Evolutionary conservation across 2,329 filamentous ascomycete genomes (phyloP), one percentile per base, ranked within the genome.

Genomic region (Xylaria polymorpha): DNA sequence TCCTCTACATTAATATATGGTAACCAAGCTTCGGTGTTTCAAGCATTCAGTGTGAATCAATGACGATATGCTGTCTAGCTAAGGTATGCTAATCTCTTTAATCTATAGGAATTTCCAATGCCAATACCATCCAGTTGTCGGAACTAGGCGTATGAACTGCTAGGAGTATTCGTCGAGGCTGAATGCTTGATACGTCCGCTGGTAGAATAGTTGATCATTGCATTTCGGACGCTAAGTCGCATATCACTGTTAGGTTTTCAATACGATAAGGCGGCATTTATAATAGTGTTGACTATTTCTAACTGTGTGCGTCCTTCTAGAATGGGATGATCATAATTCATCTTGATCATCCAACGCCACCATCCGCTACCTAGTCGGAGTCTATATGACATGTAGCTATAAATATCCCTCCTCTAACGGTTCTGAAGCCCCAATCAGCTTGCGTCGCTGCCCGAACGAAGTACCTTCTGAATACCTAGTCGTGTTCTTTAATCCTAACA

Each of bases 1-100:
- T 15, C 15, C 35, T 61, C 35, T n/a, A 15, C 22, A 15, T 46
- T 61, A 68, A 61, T 57, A 58, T 41, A 57, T 12, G 15, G 39
- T 32, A 32, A 59, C 10, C 25, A 39, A 61, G 1, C 3, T 39
- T 50, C 4, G 9, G 35, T 64, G 58, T 46, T 20, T 56, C 1
- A 20, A 29, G 20, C 5, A 7, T 35, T 9, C 22, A 10, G 37
- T 37, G 55, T n/a, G 55, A 44, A 35, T 25, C 2, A 53, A 44
- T 37, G 12, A 18, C 9, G 29, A 44, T 46, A 9, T 6, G 10
- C 2, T 25, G 8, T 12, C 18, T 44, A 35, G 18, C 37, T 35
- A 20, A 2, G 2, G 18, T 44, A 1, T 14, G 9, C 4, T 6
- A n/a, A 20, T 32, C 15, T 4, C 5, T n/a, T 46, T 41, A 15